These are phyloP conservation scores for Nannizziopsis barbatae DNA, from an alignment of 2,329 filamentous ascomycete species.

Conservation along the genomic window DNA sequence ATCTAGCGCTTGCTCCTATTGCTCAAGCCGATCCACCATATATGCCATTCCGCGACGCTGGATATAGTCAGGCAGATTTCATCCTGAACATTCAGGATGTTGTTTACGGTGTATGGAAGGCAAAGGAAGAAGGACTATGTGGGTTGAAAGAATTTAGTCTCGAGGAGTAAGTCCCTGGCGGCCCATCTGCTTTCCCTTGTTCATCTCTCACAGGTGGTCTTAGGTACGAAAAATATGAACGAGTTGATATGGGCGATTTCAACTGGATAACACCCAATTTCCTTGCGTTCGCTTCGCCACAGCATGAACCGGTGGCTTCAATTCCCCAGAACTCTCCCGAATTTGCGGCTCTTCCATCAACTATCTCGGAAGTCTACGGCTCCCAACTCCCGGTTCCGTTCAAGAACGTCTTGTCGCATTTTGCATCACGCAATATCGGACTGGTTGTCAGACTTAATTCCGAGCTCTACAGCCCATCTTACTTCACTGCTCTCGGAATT, in stretches of 20 bases:
- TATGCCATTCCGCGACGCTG: slow-evolving; percentile 97
- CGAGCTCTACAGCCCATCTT: slow-evolving; percentile 89
- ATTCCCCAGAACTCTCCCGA: slow-evolving; percentile 62
- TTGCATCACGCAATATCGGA: slow-evolving; percentile 75
- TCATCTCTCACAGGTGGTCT: slow-evolving; percentile 6
- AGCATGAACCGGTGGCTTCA: slow-evolving; percentile 63
- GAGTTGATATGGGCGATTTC: slow-evolving; percentile 97
- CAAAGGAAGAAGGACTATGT: slow-evolving; percentile 89
- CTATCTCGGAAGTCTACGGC: slow-evolving; percentile 58
- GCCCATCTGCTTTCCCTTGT: neutral
- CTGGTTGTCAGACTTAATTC: slow-evolving; percentile 93
- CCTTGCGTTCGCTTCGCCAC: slow-evolving; percentile 89
- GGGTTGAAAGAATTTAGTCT: slow-evolving; percentile 88
- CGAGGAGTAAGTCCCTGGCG: slow-evolving; percentile 57
- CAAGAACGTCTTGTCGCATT: slow-evolving; percentile 91
- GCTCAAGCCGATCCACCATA: slow-evolving; percentile 92
- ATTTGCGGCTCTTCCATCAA: slow-evolving; percentile 64
- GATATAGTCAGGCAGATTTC: slow-evolving; percentile 97
- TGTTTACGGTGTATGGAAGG: slow-evolving; percentile 97
- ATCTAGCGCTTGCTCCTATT: slow-evolving; percentile 87
- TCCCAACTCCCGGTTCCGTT: slow-evolving; percentile 71
- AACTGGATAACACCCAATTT: slow-evolving; percentile 97
- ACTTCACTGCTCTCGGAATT: slow-evolving; percentile 90
- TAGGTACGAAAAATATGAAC: slow-evolving; percentile 82
- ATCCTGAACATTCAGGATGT: slow-evolving; percentile 92